Percentiles rank a stretch among this genome's conserved stretches.
Conservation (phyloP, 192 early-diverging fungal species). For the Coemansia sp. region DNA sequence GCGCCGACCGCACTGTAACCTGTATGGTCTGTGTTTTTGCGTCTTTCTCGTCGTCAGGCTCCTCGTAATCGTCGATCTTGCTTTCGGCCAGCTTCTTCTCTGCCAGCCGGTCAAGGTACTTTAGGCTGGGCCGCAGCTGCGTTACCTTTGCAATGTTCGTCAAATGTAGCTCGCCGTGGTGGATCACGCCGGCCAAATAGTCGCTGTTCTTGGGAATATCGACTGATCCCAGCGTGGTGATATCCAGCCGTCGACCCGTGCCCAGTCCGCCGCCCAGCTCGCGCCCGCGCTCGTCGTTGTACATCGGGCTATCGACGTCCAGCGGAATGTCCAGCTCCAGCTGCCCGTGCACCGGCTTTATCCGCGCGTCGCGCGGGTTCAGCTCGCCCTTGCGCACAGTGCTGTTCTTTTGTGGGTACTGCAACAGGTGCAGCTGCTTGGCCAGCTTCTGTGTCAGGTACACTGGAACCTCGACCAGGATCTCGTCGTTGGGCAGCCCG, state of each 20-base stretch:
- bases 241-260: constrained; percentile 74
- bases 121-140: constrained; percentile 84
- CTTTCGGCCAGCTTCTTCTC: constrained; percentile 67
- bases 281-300: constrained; percentile 72
- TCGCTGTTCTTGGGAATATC: constrained; percentile 71
- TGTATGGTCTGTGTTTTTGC: constrained; percentile 38
- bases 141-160: constrained; percentile 68
- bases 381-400: constrained; percentile 44
- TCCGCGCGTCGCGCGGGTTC: constrained; percentile 60
- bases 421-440: constrained; percentile 72
- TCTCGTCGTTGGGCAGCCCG: constrained; percentile 57
- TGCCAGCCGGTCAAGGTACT: constrained; percentile 85
- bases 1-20: constrained; percentile 58
- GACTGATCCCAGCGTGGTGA: constrained; percentile 71
- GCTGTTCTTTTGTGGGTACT: constrained; percentile 67
- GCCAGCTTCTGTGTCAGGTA: constrained; percentile 67
- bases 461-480: constrained; percentile 75
- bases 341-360: constrained; percentile 78
- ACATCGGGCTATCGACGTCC: constrained; percentile 66
- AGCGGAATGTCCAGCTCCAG: constrained; percentile 84
- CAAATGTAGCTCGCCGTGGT: constrained; percentile 82
- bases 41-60: constrained; percentile 59
- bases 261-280: constrained; percentile 72
- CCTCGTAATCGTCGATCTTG: constrained; percentile 66
- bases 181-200: constrained; percentile 79